Evolutionary conservation across 768 basidiomycete species (phyloP), one percentile per base, ranked within the genome.

Genomic region (Pleurotus tuoliensis): DNA sequence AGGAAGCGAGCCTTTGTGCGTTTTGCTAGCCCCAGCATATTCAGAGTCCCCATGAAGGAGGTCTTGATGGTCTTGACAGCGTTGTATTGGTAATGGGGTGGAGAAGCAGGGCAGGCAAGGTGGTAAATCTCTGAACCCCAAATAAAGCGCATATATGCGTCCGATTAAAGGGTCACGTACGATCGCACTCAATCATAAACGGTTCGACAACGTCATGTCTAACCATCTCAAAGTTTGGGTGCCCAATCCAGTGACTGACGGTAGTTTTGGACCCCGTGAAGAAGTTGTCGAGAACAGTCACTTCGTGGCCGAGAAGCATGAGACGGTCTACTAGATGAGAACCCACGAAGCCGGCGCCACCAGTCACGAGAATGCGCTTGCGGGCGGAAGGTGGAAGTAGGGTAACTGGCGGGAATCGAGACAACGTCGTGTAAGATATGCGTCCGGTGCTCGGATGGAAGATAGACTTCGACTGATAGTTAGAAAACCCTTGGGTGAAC

Each of bases 181-280:
- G 94, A 73, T 99, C 97, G 61, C 94, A 96, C 71, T 99, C 97
- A 70, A 97, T 96, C 87, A 96, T 90, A 76, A 97, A 95, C 1
- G 95, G 94, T 66, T 98, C 90, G 43, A 98, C 88, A 20, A 99
- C 90, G 68, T 99, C 97, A 70, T 98, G 97, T 57, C 97, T 86
- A 62, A 98, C 92, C 75, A 99, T 79, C 74, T 98, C 96, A 64
- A 99, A 99, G 76, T 98, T 98, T 59, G 97, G 97, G 71, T 99
- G 97, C 6, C 97, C 97, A 57, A 94, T 80, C 94, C 94, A 96
- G 65, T 94, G 90, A 62, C 88, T 87, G 61, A 98, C 90, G 51
- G 94, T 96, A n/a, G 94, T 96, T 72, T 94, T 94, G 55, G 90
- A 91, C 13, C 97, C 97, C 22, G 95, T 98, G 78, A 99, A 99